These are phyloP conservation scores for Penicillium bovifimosum DNA, from an alignment of 495 filamentous ascomycete species.

Conservation along the genomic window DNA sequence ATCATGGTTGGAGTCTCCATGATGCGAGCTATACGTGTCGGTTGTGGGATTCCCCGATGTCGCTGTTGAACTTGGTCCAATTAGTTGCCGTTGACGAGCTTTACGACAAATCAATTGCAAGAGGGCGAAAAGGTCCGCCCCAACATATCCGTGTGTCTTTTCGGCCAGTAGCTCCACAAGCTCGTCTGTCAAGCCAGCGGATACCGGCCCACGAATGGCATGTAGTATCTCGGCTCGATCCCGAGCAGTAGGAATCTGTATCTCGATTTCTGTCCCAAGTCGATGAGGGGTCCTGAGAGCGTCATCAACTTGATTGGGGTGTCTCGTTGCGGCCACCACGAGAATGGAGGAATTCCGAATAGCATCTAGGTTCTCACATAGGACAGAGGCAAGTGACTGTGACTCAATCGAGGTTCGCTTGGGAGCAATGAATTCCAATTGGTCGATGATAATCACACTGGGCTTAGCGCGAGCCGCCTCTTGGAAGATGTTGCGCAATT, in stretches of 20 bases:
- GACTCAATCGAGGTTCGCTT: conserved; percentile 46
- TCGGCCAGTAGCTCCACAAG: conserved; percentile 46
- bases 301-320: conserved; percentile 68
- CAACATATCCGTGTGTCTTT: conserved; percentile 65
- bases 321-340: conserved; percentile 68
- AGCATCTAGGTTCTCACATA: conserved; percentile 43
- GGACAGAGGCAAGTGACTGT: conserved; percentile 28
- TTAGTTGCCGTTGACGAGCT: conserved; percentile 31
- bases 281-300: conserved; percentile 61
- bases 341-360: conserved; percentile 49
- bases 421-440: conserved; percentile 68
- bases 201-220: conserved; percentile 34
- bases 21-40: neutral
- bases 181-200: conserved; percentile 24
- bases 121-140: conserved; percentile 53
- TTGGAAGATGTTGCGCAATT: conserved; percentile 65
- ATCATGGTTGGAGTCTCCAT: conserved; percentile 3
- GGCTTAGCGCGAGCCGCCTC: conserved; percentile 68
- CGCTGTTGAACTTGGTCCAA: conserved; percentile 3
- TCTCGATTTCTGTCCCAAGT: conserved; percentile 66
- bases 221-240: conserved; percentile 71
- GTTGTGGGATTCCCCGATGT: neutral
- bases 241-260: conserved; percentile 69
- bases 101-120: conserved; percentile 44
- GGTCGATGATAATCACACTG: conserved; percentile 77